Evolutionary conservation across 2,329 filamentous ascomycete species (phyloP), one percentile per base, ranked within the genome.

Genomic region (Fusarium floridanum): DNA sequence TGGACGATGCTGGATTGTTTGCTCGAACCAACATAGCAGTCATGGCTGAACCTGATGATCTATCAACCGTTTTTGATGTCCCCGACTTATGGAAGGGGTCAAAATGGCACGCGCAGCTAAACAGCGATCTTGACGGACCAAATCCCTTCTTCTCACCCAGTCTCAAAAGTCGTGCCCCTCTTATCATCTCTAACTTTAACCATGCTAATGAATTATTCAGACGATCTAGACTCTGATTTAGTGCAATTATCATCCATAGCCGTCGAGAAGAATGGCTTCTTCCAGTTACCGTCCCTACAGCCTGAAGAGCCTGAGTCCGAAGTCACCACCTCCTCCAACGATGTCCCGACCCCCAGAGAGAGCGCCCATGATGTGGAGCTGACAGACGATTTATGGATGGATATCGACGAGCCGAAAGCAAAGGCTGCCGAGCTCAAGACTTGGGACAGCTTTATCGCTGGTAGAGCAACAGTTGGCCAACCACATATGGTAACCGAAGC

Each of bases 401-500:
- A 82, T 1, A 78, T 83, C 2, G 82, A 85, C 9, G 78, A 82
- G 14, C 71, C 78, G 11, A 59, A 76, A 2, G 62, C 75, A n/a
- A 79, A 80, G 6, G 61, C 70, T 6, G 82, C 86, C 8, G 81
- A 84, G 43, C 90, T 91, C 77, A 88, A 88, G 70, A 92, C 91
- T 1, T 97, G 94, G 94, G 91, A 95, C 74, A 84, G 82, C 2
- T 95, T 95, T 76, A 80, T 84, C n/a, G 78, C 84, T 6, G 79
- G 84, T 6, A 82, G 84, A 11, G 74, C 80, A 2, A 69, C 68
- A 12, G 60, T 68, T 24, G 80, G 53, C 83, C 86, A 64, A 45
- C 87, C 89, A 1, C 81, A 87, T 2, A 92, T 93, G 71, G 83
- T 95, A 14, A 92, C 91, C 4, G 94, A 97, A 82, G 90, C 91